Evolutionary conservation across 208 protist genomes (phyloP).

Genomic region (Leishmania guyanensis): DNA sequence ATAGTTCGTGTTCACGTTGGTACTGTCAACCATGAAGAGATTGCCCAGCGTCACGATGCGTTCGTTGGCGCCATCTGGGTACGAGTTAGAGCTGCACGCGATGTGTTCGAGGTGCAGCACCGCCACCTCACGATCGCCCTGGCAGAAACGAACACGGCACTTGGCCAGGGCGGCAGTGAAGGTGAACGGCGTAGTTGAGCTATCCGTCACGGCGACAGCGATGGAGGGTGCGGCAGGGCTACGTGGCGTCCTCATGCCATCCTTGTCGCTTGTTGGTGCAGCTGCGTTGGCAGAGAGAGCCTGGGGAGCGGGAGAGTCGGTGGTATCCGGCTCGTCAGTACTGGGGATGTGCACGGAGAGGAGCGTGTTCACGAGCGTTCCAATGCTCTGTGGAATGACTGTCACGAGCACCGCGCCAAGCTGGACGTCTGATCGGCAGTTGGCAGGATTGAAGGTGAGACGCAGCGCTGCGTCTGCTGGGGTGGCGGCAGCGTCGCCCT

Average conservation of each 20-base stretch:
- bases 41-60: conserved; percentile 46
- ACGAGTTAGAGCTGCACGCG: conserved; percentile 28
- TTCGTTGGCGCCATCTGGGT: conserved; percentile 42
- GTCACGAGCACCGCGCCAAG: conserved; percentile 53
- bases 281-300: neutral
- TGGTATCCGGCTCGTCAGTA: conserved; percentile 4
- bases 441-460: conserved; percentile 24
- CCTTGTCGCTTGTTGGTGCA: neutral
- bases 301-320: neutral
- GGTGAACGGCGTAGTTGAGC: conserved; percentile 5
- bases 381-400: conserved; percentile 64
- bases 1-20: conserved; percentile 40
- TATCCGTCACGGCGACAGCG: neutral
- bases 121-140: conserved; percentile 49
- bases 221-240: neutral
- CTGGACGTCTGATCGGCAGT: conserved; percentile 38
- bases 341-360: conserved; percentile 65
- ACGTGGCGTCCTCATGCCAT: neutral
- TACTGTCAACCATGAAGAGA: conserved; percentile 55
- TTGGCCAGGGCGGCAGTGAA: conserved; percentile 24
- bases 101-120: conserved; percentile 37
- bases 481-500: neutral
- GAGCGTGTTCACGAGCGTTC: conserved; percentile 68
- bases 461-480: conserved; percentile 21
- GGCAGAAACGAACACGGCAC: conserved; percentile 45